Evolutionary conservation across 1,139 yeast genomes (phyloP).

Genomic region (Kodamaea plutei): DNA sequence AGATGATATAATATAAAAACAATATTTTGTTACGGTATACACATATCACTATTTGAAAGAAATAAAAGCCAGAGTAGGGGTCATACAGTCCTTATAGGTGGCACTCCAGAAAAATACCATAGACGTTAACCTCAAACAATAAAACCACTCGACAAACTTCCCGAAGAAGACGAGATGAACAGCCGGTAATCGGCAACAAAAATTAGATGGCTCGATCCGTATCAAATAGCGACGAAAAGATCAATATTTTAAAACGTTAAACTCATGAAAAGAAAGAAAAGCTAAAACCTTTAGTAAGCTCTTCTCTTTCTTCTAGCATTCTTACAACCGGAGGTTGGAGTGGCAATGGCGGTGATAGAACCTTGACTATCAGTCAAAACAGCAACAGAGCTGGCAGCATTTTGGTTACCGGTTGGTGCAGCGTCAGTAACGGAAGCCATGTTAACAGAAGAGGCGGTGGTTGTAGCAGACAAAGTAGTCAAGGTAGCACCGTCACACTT

Average conservation of each 20-base stretch:
- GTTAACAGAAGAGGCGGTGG: slow-evolving; percentile 15
- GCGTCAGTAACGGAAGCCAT: slow-evolving; percentile 7
- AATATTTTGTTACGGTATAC: too few species aligned
- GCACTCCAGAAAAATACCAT: slow-evolving; percentile 5
- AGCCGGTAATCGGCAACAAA: neutral
- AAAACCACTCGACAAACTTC: neutral
- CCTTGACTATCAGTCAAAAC: slow-evolving; percentile 16
- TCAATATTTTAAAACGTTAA: slow-evolving; percentile 1
- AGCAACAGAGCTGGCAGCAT: slow-evolving; percentile 5
- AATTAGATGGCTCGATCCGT: too few species aligned
- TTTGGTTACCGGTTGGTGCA: slow-evolving; percentile 11
- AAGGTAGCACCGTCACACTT: slow-evolving; percentile 34
- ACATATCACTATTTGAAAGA: neutral
- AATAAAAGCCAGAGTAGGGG: neutral
- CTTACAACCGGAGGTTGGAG: slow-evolving; percentile 17
- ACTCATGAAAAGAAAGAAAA: neutral
- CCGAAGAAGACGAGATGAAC: slow-evolving; percentile 1
- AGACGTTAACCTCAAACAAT: slow-evolving; percentile 2
- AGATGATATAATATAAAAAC: too few species aligned
- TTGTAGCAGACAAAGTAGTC: slow-evolving; percentile 20
- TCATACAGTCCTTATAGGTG: slow-evolving; percentile 1
- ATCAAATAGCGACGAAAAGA: too few species aligned
- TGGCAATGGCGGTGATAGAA: slow-evolving; percentile 14
- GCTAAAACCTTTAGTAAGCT: slow-evolving; percentile 18
- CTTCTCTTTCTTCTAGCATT: slow-evolving; percentile 34